Base-by-base conservation (phyloP, 164 flowering plant genomes). In the Malania oleifera region DNA sequence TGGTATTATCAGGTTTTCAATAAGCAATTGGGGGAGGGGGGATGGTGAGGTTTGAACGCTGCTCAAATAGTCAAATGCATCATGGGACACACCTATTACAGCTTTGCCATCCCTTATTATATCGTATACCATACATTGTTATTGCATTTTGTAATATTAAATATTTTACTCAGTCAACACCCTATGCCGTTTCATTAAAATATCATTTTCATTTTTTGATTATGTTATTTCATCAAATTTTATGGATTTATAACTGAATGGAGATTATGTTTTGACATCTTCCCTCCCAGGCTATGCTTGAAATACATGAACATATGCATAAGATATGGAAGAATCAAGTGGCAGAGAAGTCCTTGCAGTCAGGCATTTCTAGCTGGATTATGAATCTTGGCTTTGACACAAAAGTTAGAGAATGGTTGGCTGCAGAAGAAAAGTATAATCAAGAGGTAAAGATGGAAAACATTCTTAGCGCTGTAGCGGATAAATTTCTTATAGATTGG, bases 391-490 rank as follows among this genome's bases (percentile, higher is more conserved):
- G 96, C 3, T 77, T 93, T 64, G 98, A 93, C 72, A 65, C 68
- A 31, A 87, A 85, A 68, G 82, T 87, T 49, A 93, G 86, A 74
- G 95, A 93, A 67, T 93, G 98, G 98, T 44, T 93, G 62, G 85
- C 81, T 68, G 82, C 76, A 37, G 96, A 93, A 83, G 98, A 93
- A 73, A 79, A 71, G 56, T 93, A 84, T 56, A 84, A 87, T 73
- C 78, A 82, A 65, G 92, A 86, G 47, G 62, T 81, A 41, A 89
- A 81, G 61, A 65, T 87, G 82, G 79, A 87, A 73, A 77, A 93
- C 70, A 90, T 93, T 75, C 98, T 93, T 77, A 97, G 92, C 59
- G 91, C 84, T 64, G 97, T 93, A 45, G 98, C 98, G 40, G 98
- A 93, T 59, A 81, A 82, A 73, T 87, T 93, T 72, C 90, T 93